These are phyloP conservation scores for Boletellus sp. DNA, from an alignment of 1,284 basidiomycete species.

Conservation along the genomic window DNA sequence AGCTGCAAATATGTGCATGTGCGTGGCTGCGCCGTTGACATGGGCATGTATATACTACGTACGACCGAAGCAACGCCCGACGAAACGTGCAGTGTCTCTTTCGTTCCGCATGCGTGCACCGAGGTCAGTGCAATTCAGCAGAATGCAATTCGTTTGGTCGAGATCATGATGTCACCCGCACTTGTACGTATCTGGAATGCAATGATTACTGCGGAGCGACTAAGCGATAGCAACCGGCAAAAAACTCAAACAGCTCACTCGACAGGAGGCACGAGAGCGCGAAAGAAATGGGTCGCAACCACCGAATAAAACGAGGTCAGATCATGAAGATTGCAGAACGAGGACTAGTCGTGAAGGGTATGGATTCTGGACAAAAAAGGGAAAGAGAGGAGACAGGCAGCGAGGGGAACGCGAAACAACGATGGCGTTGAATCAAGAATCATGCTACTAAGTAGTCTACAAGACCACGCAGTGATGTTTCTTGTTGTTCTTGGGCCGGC, in stretches of 20 bases:
- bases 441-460: slow-evolving; percentile 37
- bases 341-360: slow-evolving; percentile 36
- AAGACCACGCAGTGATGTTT: slow-evolving; percentile 51
- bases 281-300: slow-evolving; percentile 15
- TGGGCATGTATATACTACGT: too few relatives aligned
- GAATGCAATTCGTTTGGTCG: neutral
- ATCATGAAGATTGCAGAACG: slow-evolving; percentile 37
- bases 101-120: too few relatives aligned
- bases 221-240: slow-evolving; percentile 20
- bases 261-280: neutral
- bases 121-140: too few relatives aligned
- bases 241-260: neutral
- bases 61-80: too few relatives aligned
- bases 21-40: too few relatives aligned
- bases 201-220: slow-evolving; percentile 18
- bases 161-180: too few relatives aligned
- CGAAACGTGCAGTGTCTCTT: too few relatives aligned
- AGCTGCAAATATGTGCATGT: too few relatives aligned
- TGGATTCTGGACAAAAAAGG: slow-evolving; percentile 28
- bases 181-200: neutral
- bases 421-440: slow-evolving; percentile 18
- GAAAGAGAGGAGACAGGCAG: slow-evolving; percentile 10
- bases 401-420: slow-evolving; percentile 17
- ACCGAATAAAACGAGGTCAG: slow-evolving; percentile 28
- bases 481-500: slow-evolving; percentile 41